These are phyloP conservation scores for Elasticomyces elasticus DNA, from an alignment of 495 filamentous ascomycete genomes.

Conservation along the genomic window DNA sequence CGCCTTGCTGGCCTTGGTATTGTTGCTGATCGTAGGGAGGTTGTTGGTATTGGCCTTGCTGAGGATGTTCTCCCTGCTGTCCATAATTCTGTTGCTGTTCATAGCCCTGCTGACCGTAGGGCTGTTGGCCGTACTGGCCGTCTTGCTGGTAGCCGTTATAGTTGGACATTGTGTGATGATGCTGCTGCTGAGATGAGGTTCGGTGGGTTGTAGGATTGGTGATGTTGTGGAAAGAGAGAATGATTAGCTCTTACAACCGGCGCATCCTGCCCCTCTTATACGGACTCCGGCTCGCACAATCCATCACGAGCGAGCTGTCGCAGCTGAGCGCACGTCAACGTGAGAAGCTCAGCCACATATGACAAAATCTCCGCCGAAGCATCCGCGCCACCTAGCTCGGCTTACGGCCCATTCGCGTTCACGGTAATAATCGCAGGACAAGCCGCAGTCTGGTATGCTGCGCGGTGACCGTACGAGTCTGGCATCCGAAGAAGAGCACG, in stretches of 20 bases:
- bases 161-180: conserved; percentile 7
- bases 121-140: conserved; percentile 21
- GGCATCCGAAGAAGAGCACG: too few species aligned
- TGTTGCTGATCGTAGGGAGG: conserved; percentile 23
- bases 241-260: background rate
- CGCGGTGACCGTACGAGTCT: too few species aligned
- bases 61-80: conserved; percentile 29
- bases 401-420: too few species aligned
- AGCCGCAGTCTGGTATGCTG: too few species aligned
- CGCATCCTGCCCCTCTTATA: background rate
- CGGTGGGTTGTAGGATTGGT: background rate
- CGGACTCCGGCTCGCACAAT: background rate
- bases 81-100: conserved; percentile 18
- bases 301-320: background rate
- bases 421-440: too few species aligned
- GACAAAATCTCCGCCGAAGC: background rate
- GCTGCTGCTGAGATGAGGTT: background rate
- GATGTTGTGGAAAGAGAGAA: background rate
- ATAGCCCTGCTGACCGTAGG: conserved; percentile 30
- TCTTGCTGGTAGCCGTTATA: conserved; percentile 7
- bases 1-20: conserved; percentile 22
- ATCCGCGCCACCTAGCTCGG: too few species aligned
- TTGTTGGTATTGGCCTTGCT: conserved; percentile 24
- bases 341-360: background rate
- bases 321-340: background rate